phyloP scores from a whole-genome alignment of 306 rosid genomes.

The Prunus salicina region DNA sequence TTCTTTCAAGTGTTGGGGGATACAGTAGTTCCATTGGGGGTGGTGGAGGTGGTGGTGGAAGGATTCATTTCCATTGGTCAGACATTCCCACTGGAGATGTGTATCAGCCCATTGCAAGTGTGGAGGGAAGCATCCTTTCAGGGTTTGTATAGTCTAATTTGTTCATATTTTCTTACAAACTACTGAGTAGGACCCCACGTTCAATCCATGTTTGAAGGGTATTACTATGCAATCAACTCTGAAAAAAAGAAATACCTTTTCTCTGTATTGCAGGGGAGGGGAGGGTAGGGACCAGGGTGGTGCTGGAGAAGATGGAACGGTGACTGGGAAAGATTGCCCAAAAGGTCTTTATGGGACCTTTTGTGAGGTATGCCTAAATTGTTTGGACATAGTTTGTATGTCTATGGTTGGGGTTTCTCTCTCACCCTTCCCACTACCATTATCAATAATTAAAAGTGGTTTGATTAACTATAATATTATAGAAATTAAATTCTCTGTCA shows the following conservation, averaged over 20 bases:
- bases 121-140: slow-evolving; percentile 63
- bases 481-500: background rate
- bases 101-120: slow-evolving; percentile 88
- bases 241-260: slow-evolving; percentile 7
- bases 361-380: slow-evolving; percentile 57
- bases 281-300: slow-evolving; percentile 56
- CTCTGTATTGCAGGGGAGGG: slow-evolving; percentile 69
- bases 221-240: background rate
- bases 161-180: slow-evolving; percentile 9
- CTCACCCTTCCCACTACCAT: background rate
- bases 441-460: too few relatives aligned
- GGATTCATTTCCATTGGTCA: slow-evolving; percentile 97
- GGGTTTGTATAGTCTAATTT: slow-evolving; percentile 45
- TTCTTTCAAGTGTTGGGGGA: slow-evolving; percentile 88
- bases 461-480: too few relatives aligned
- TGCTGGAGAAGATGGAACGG: slow-evolving; percentile 74
- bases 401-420: background rate
- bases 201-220: background rate
- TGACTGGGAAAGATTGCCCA: slow-evolving; percentile 86
- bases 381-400: slow-evolving; percentile 7
- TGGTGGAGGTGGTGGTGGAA: slow-evolving; percentile 99
- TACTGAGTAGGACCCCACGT: background rate
- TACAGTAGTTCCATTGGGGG: slow-evolving; percentile 56
- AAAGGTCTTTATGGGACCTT: slow-evolving; percentile 86
- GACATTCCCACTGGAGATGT: slow-evolving; percentile 93